These are phyloP conservation scores for Prillingera fragicola DNA, from an alignment of 1,284 basidiomycete species.

Conservation along the genomic window DNA sequence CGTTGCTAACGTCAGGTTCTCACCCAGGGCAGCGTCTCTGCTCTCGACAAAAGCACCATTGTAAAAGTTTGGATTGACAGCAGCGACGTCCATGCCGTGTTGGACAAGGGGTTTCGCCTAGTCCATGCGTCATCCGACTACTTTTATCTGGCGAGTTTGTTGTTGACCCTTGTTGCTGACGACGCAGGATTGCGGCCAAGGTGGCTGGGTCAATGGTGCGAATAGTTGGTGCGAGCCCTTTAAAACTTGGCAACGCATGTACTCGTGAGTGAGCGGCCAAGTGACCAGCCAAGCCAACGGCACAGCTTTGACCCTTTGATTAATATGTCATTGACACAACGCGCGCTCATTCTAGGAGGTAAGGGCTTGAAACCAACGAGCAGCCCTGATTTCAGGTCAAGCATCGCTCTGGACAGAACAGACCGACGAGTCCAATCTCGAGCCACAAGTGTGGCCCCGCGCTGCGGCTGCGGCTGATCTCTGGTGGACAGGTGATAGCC, in stretches of 20 bases:
- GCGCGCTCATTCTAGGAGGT: constrained; percentile 62
- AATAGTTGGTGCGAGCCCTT: constrained; percentile 65
- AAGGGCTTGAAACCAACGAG: constrained; percentile 18
- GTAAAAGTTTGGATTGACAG: constrained; percentile 70
- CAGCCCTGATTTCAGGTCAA: constrained; percentile 37
- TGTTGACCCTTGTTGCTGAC: too few species aligned
- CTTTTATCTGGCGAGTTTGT: constrained; percentile 64
- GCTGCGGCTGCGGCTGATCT: constrained; percentile 72
- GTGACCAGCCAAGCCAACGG: too few species aligned
- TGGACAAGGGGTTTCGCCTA: constrained; percentile 57
- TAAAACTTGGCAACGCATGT: constrained; percentile 67
- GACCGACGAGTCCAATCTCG: constrained; percentile 63
- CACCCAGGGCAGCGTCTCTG: constrained; percentile 53
- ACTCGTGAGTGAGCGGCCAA: constrained; percentile 21
- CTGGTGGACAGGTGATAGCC: constrained; percentile 66
- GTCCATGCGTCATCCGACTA: constrained; percentile 66
- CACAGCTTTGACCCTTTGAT: constrained; percentile 68
- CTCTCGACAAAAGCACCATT: constrained; percentile 61
- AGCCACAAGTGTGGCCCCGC: constrained; percentile 70
- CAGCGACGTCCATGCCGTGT: constrained; percentile 56
- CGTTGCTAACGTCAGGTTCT: constrained; percentile 51
- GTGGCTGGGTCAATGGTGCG: constrained; percentile 66
- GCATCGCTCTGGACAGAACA: constrained; percentile 75
- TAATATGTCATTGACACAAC: constrained; percentile 54
- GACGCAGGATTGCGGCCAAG: constrained; percentile 68